phyloP scores from a whole-genome alignment of 352 stramenopile species.

The Phytophthora chlamydospora region DNA sequence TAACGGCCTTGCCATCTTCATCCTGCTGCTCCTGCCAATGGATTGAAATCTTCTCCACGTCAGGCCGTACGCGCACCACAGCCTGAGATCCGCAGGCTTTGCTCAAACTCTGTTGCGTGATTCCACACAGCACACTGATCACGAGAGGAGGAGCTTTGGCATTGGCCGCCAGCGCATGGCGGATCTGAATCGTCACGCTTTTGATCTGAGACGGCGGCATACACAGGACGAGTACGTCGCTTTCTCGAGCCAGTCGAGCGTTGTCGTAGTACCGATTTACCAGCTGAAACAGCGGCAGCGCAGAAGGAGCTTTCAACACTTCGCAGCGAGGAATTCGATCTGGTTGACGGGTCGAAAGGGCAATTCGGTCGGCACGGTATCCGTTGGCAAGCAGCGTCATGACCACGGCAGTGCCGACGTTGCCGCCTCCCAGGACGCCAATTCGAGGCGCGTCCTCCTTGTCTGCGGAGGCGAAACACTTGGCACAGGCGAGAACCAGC shows the following conservation, averaged over 20 bases:
- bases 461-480: constrained; percentile 23
- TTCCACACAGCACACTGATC: constrained; percentile 55
- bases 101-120: constrained; percentile 43
- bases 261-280: constrained; percentile 67
- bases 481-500: constrained; percentile 38
- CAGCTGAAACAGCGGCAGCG: constrained; percentile 40
- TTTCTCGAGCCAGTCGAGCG: constrained; percentile 51
- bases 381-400: constrained; percentile 52
- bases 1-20: too few species aligned
- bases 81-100: constrained; percentile 52
- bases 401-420: constrained; percentile 53
- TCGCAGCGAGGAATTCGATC: constrained; percentile 52
- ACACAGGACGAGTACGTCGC: constrained; percentile 66
- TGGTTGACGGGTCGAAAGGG: constrained; percentile 66
- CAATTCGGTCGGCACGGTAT: constrained; percentile 44
- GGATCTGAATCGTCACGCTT: constrained; percentile 71
- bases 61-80: constrained; percentile 41
- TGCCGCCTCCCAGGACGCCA: constrained; percentile 58
- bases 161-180: constrained; percentile 45
- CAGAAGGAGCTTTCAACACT: constrained; percentile 28
- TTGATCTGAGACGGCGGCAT: constrained; percentile 75
- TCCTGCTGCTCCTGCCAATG: constrained; percentile 19
- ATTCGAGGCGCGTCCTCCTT: constrained; percentile 38
- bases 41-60: constrained; percentile 32
- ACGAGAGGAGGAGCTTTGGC: constrained; percentile 38